Evolutionary conservation across 2,329 filamentous ascomycete genomes (phyloP).

Genomic region (Sporothrix luriei): DNA sequence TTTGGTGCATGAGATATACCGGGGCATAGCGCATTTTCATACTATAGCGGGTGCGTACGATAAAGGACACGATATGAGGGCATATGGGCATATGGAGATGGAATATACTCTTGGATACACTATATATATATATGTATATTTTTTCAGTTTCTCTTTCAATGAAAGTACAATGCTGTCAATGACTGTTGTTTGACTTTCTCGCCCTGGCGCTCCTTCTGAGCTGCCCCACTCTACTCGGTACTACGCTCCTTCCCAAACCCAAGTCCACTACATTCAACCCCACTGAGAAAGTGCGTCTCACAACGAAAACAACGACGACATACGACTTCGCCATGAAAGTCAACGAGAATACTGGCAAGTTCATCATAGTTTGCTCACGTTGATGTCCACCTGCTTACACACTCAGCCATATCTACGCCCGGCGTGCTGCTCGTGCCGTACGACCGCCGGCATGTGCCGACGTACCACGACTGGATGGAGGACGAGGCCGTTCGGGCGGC

Average conservation of each 20-base stretch:
- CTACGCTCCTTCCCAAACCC: no score
- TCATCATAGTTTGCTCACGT: background rate
- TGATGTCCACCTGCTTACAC: background rate
- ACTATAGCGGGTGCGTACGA: conserved; percentile 35
- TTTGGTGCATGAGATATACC: background rate
- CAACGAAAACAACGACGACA: background rate
- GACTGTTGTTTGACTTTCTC: no score
- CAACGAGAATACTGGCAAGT: conserved; percentile 45
- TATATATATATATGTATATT: no score
- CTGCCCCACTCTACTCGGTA: background rate
- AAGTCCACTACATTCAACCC: background rate
- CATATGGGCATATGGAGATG: no score
- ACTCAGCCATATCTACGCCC: conserved; percentile 67
- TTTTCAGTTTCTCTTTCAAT: no score
- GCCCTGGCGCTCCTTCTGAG: background rate
- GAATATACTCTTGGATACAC: no score
- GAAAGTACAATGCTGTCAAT: no score
- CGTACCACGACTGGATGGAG: conserved; percentile 92
- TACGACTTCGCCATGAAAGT: conserved; percentile 27
- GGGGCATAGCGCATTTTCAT: background rate
- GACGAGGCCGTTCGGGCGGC: conserved; percentile 77
- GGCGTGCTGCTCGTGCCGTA: conserved; percentile 81
- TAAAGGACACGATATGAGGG: background rate
- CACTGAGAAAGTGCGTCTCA: background rate
- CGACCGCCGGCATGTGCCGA: conserved; percentile 74